Percentiles rank a stretch among this genome's conserved stretches.
Evolutionary conservation across 2,329 filamentous ascomycete genomes (phyloP).

Genomic region (Fusarium dlaminii): DNA sequence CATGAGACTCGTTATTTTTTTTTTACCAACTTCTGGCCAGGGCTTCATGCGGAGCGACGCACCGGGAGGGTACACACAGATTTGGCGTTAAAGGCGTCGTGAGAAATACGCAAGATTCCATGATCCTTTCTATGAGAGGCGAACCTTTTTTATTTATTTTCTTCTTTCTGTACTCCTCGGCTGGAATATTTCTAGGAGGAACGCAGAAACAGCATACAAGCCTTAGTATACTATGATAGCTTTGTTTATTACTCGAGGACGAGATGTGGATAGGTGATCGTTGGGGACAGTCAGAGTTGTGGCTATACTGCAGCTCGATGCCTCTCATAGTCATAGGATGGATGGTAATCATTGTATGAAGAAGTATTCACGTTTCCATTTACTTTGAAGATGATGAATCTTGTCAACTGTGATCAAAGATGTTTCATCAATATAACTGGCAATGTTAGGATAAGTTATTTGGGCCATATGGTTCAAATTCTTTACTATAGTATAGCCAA

Average conservation of each 20-base stretch:
- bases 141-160: conserved; percentile 11
- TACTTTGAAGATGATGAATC: background rate
- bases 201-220: conserved; percentile 31
- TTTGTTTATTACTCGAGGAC: conserved; percentile 23
- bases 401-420: background rate
- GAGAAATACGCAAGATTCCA: conserved; percentile 40
- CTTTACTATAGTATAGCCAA: background rate
- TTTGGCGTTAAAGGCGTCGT: conserved; percentile 43
- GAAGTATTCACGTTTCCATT: conserved; percentile 36
- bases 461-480: background rate
- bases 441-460: no score
- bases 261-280: conserved; percentile 12
- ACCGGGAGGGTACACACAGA: conserved; percentile 35
- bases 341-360: conserved; percentile 43
- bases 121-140: conserved; percentile 31
- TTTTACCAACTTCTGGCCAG: conserved; percentile 52
- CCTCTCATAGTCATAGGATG: conserved; percentile 31
- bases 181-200: background rate
- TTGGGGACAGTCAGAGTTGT: conserved; percentile 4
- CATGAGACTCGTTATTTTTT: conserved; percentile 42
- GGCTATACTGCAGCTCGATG: conserved; percentile 10
- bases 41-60: conserved; percentile 32
- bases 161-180: conserved; percentile 13
- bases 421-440: background rate
- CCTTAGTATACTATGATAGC: conserved; percentile 26